These are phyloP conservation scores for Rubus idaeus DNA, from an alignment of 306 rosid species.

Conservation along the genomic window DNA sequence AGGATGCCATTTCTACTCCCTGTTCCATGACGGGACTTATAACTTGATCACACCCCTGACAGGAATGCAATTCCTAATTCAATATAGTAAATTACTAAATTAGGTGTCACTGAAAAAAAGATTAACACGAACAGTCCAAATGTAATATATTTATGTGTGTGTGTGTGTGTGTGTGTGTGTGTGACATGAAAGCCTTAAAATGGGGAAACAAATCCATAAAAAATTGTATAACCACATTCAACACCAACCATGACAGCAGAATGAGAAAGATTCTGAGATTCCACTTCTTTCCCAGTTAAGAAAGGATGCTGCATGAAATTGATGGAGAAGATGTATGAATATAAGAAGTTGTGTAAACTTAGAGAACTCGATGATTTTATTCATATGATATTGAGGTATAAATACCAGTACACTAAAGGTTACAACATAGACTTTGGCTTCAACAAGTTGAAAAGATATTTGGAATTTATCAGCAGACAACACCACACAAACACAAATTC, in stretches of 20 bases:
- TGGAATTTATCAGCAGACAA: slow-evolving; percentile 1
- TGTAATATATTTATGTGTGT: background rate
- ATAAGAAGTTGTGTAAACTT: slow-evolving; percentile 14
- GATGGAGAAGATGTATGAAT: slow-evolving; percentile 11
- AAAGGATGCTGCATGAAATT: slow-evolving; percentile 78
- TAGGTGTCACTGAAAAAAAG: slow-evolving; percentile 11
- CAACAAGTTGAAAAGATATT: slow-evolving; percentile 1
- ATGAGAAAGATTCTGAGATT: slow-evolving; percentile 34
- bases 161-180: background rate
- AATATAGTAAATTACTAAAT: slow-evolving; percentile 20
- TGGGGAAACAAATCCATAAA: slow-evolving; percentile 8
- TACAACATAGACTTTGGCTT: too few species aligned
- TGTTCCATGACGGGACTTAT: background rate
- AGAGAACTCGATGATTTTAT: too few species aligned
- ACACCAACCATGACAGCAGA: slow-evolving; percentile 55
- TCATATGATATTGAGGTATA: too few species aligned
- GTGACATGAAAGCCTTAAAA: background rate
- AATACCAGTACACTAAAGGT: too few species aligned
- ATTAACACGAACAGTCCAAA: background rate
- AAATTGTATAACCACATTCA: slow-evolving; percentile 11
- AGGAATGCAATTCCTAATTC: background rate
- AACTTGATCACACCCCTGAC: background rate
- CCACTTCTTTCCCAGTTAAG: slow-evolving; percentile 58
- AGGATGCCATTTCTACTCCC: background rate
- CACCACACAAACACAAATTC: background rate